Base-by-base conservation (phyloP, 306 rosid genomes). In the Cucumis cinereus region DNA sequence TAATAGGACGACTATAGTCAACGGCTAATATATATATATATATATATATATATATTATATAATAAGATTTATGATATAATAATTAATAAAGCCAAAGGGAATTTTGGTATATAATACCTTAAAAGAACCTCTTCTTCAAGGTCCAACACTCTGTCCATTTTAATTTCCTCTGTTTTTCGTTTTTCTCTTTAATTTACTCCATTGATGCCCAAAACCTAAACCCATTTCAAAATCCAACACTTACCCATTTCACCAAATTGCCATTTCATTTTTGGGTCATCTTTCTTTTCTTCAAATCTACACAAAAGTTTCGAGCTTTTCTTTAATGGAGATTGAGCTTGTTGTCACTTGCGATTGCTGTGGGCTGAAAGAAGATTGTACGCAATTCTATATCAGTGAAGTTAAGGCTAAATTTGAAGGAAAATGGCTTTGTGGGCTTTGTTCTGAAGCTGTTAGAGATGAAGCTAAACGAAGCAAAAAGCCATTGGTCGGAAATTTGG, bases 361-460 rank as follows among this genome's bases (percentile, higher is more conserved):
- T 87, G 99, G 97, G 0, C 79, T 92, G 72, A 90, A 89, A 88
- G 99, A 95, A 79, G 99, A 95, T 45, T 95, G 99, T 85, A 95
- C 99, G 1, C 92, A 90, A 79, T 92, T 85, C 43, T 92, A 95
- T 33, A 95, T 92, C 66, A 79, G 74, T 6, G 83, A 88, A 50
- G 93, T 95, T 28, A 90, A 90, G 82, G 82, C 87, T 10, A 92
- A 90, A 36, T 95, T 95, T 47, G 88, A 89, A 40, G 96, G 92
- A 3, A 95, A 90, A 90, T 95, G 99, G 99, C 83, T 95, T 1
- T 95, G 99, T 86, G 99, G 99, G 77, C 79, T 95, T 76, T 95
- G 99, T 82, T 92, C 99, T 57, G 99, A 95, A 86, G 99, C 99
- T 24, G 99, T 95, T 0, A 88, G 96, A 74, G 98, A 95, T 71